A percentile compares a stretch with the other conserved stretches of the same genome.
Conservation (phyloP, 768 basidiomycete species). For the Psilocybe sp. region DNA sequence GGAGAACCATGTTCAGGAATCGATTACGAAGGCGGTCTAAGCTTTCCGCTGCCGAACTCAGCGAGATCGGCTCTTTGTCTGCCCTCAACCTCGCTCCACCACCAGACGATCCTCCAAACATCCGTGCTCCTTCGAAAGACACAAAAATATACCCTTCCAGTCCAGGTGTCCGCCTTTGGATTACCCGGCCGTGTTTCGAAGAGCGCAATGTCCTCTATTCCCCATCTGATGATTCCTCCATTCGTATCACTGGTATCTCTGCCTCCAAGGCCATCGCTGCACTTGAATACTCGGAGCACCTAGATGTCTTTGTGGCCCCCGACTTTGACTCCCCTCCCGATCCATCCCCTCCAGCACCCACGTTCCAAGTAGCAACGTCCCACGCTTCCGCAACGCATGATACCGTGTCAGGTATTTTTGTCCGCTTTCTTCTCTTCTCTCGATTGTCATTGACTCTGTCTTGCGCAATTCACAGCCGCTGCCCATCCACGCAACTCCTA, state of each 20-base stretch:
- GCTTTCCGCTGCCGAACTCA: slow-evolving; percentile 39
- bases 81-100: slow-evolving; percentile 19
- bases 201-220: slow-evolving; percentile 61
- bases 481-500: slow-evolving; percentile 29
- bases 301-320: slow-evolving; percentile 63
- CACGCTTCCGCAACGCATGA: slow-evolving; percentile 15
- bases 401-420: slow-evolving; percentile 17
- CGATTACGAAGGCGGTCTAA: slow-evolving; percentile 45
- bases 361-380: slow-evolving; percentile 12
- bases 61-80: slow-evolving; percentile 43
- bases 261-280: slow-evolving; percentile 60
- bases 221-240: slow-evolving; percentile 28
- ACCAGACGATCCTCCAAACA: slow-evolving; percentile 21
- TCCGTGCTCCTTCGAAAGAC: slow-evolving; percentile 27
- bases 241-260: slow-evolving; percentile 38
- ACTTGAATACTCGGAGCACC: slow-evolving; percentile 66
- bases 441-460: slow-evolving; percentile 6
- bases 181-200: slow-evolving; percentile 72
- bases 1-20: slow-evolving; percentile 46
- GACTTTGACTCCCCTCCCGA: slow-evolving; percentile 23
- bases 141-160: slow-evolving; percentile 39
- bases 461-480: slow-evolving; percentile 17
- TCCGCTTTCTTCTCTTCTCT: slow-evolving; percentile 4
- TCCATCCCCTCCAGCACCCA: slow-evolving; percentile 3
- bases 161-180: slow-evolving; percentile 65